phyloP scores from a whole-genome alignment of 164 flowering plant species.

The Houttuynia cordata region DNA sequence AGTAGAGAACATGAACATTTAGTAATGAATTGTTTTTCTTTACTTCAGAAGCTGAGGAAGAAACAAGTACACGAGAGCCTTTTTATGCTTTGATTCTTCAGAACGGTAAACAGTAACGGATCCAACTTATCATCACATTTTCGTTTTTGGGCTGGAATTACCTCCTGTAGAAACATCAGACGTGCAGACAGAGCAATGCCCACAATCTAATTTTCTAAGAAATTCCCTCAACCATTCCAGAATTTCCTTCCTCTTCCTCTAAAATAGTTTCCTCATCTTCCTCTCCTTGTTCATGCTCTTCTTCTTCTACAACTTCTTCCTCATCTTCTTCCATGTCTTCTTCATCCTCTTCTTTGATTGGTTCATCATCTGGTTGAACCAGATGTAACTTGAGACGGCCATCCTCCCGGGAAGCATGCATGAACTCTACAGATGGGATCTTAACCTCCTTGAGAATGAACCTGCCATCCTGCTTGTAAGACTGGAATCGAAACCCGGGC shows the following conservation, averaged over 20 bases:
- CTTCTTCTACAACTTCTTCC: constrained; percentile 4
- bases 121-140: no score
- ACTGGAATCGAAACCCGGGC: constrained; percentile 54
- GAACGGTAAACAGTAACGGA: no score
- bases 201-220: constrained; percentile 1
- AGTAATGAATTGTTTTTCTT: no score
- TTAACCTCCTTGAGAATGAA: constrained; percentile 58
- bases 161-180: no score
- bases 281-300: neutral
- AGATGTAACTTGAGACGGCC: constrained; percentile 61
- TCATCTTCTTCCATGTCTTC: constrained; percentile 15
- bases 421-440: constrained; percentile 49
- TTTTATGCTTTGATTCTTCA: no score
- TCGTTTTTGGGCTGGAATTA: no score
- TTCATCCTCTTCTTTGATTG: constrained; percentile 20
- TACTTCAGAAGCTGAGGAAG: no score
- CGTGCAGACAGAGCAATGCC: neutral
- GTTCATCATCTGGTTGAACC: constrained; percentile 37
- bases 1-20: no score
- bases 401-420: constrained; percentile 68
- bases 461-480: constrained; percentile 57
- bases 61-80: no score
- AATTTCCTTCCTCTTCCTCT: neutral
- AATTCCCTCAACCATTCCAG: neutral
- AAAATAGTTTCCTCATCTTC: neutral